Evolutionary conservation across 768 basidiomycete genomes (phyloP), one percentile per base, ranked within the genome.

Genomic region (Obba rivulosa): DNA sequence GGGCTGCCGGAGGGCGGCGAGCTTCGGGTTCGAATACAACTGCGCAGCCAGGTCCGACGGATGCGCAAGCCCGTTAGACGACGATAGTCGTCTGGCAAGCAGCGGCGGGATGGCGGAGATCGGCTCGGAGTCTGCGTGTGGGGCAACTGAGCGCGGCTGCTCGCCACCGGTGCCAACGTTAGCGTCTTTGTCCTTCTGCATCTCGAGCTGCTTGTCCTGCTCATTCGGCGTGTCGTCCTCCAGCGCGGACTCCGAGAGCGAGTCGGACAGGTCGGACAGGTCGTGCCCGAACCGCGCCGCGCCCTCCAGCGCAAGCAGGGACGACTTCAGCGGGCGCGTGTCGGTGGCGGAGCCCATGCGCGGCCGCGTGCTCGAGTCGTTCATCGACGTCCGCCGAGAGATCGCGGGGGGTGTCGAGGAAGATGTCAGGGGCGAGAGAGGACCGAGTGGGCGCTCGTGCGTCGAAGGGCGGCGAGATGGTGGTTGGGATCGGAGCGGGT

Each of bases 181-280:
- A 9, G 5, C 36, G 20, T 18, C 36, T 21, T 46, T 8, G 14
- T 22, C 18, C 8, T 31, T 31, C 28, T 31, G 28, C 28, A 7
- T 13, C 13, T 31, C 28, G 7, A 3, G 43, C 62, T 7, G 60
- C 57, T 18, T 43, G 3, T 42, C 60, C 22, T 65, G 62, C 1
- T 35, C 50, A 8, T 72, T 70, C 1, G n/a, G n/a, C n/a, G n/a
- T n/a, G n/a, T 72, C 68, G 44, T 75, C 73, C 17, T 80, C 74
- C 5, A 67, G 67, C 11, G 74, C 81, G 36, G 81, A 61, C 7
- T 81, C 81, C 2, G 79, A 80, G 23, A 76, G 64, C 1, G 64
- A 61, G n/a, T 72, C 70, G 23, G 74, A 66, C 20, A 73, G 47
- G 4, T 60, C 46, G 23, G 74, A 66, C 20, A 73, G 47, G 4